Conservation (phyloP, 139 green algal species). For the Raphidocelis subcapitata region DNA sequence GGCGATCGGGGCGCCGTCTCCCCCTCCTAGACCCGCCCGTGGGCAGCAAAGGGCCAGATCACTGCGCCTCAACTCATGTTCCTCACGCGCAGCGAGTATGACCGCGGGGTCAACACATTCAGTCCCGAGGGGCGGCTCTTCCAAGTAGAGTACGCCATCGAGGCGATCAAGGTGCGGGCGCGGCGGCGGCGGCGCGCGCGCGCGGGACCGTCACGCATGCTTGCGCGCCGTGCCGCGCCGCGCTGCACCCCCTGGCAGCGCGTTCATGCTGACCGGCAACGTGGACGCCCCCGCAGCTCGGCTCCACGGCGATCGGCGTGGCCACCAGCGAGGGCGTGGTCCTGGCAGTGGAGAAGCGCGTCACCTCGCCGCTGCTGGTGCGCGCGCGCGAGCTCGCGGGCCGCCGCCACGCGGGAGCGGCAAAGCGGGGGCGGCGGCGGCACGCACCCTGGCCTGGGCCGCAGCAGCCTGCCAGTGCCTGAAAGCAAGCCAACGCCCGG, state of each 20-base stretch:
- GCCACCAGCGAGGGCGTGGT: constrained; percentile 89
- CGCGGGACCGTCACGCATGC: neutral
- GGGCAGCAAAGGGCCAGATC: neutral
- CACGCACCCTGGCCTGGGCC: too few relatives aligned
- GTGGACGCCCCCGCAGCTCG: constrained; percentile 85
- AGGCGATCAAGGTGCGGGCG: constrained; percentile 92
- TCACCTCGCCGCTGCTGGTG: constrained; percentile 95
- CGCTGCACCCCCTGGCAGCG: too few relatives aligned
- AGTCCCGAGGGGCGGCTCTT: constrained; percentile 92
- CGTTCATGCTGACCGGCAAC: neutral
- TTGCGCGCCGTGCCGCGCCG: too few relatives aligned
- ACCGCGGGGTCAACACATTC: constrained; percentile 98
- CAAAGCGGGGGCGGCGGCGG: too few relatives aligned
- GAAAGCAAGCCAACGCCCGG: too few relatives aligned
- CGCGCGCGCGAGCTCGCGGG: too few relatives aligned
- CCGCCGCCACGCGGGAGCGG: too few relatives aligned
- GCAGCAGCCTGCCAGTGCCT: too few relatives aligned
- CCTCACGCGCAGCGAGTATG: constrained; percentile 91
- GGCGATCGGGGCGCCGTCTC: too few relatives aligned
- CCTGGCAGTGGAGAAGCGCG: constrained; percentile 96
- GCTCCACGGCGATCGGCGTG: constrained; percentile 97
- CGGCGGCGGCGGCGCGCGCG: neutral
- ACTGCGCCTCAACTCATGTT: constrained; percentile 10
- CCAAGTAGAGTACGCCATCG: constrained; percentile 99
- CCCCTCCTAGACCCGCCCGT: too few relatives aligned